Evolutionary conservation across 805 yeast genomes (phyloP).

Genomic region (Saccharomycopsis fibuligera): DNA sequence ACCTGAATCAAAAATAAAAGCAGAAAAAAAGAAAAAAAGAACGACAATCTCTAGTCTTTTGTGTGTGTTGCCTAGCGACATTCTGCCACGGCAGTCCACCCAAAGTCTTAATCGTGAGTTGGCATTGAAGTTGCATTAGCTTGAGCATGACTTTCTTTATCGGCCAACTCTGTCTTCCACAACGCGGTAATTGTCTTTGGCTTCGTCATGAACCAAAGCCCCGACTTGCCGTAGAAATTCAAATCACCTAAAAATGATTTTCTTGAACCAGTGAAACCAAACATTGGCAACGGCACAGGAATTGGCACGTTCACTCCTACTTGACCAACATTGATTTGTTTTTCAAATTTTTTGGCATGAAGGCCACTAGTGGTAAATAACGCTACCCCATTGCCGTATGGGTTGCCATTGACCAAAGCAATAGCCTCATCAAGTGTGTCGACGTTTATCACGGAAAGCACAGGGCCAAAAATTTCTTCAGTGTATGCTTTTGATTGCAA

Average conservation of each 20-base stretch:
- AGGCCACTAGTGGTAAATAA: slow-evolving; percentile 66
- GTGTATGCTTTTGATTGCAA: slow-evolving; percentile 64
- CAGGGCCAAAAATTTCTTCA: slow-evolving; percentile 74
- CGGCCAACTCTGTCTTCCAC: slow-evolving; percentile 38
- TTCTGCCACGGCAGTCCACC: too few species aligned
- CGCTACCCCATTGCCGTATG: slow-evolving; percentile 68
- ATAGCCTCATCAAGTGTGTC: slow-evolving; percentile 71
- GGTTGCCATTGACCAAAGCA: slow-evolving; percentile 50
- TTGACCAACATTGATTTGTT: slow-evolving; percentile 66
- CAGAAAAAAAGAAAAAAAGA: too few species aligned
- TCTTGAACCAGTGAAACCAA: slow-evolving; percentile 71
- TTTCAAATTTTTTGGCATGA: slow-evolving; percentile 63
- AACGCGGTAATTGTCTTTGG: slow-evolving; percentile 67
- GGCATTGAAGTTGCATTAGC: slow-evolving; percentile 13
- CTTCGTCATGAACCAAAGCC: slow-evolving; percentile 64
- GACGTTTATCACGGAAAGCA: slow-evolving; percentile 52
- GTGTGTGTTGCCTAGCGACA: too few species aligned
- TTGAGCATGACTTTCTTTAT: neutral
- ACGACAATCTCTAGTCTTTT: too few species aligned
- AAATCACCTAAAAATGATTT: slow-evolving; percentile 73
- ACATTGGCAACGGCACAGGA: slow-evolving; percentile 78
- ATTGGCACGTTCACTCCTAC: slow-evolving; percentile 76
- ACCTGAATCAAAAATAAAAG: too few species aligned
- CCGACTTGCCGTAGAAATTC: slow-evolving; percentile 76
- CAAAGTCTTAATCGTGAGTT: slow-evolving; percentile 9